A percentile compares a stretch with the other conserved stretches of the same genome.
phyloP scores from a whole-genome alignment of 1,284 basidiomycete species.

The Sporisorium reilianum region DNA sequence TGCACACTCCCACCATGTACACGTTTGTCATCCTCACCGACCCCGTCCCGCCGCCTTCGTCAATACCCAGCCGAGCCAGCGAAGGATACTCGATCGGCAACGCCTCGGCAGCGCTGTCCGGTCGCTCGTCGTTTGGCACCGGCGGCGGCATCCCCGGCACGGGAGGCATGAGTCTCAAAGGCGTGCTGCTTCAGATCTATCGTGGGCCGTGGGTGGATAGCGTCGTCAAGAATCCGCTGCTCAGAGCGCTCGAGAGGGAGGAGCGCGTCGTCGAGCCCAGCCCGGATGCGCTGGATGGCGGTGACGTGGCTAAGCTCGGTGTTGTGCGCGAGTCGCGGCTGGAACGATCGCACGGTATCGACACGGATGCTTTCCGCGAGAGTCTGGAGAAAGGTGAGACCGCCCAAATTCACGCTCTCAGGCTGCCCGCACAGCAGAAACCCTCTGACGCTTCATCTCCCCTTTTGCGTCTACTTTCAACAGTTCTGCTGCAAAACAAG shows the following conservation, averaged over 20 bases:
- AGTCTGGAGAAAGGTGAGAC: conserved; percentile 51
- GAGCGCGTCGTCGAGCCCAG: conserved; percentile 31
- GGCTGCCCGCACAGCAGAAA: too few relatives aligned
- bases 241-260: conserved; percentile 70
- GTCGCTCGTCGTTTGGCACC: conserved; percentile 40
- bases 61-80: conserved; percentile 41
- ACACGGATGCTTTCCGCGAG: conserved; percentile 57
- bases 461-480: neutral
- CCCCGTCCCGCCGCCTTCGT: conserved; percentile 74
- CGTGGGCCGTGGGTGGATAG: conserved; percentile 91
- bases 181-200: conserved; percentile 87
- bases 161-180: conserved; percentile 74
- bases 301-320: conserved; percentile 7
- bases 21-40: conserved; percentile 95
- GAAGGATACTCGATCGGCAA: conserved; percentile 47
- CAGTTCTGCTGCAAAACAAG: conserved; percentile 49
- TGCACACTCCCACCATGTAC: conserved; percentile 90
- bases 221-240: conserved; percentile 90
- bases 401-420: neutral
- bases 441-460: neutral
- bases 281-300: conserved; percentile 15
- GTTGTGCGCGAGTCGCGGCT: conserved; percentile 20
- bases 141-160: conserved; percentile 65
- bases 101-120: conserved; percentile 25
- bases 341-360: conserved; percentile 50